These are phyloP conservation scores for Dalbergia cochinchinensis DNA, from an alignment of 306 rosid genomes.

Conservation along the genomic window DNA sequence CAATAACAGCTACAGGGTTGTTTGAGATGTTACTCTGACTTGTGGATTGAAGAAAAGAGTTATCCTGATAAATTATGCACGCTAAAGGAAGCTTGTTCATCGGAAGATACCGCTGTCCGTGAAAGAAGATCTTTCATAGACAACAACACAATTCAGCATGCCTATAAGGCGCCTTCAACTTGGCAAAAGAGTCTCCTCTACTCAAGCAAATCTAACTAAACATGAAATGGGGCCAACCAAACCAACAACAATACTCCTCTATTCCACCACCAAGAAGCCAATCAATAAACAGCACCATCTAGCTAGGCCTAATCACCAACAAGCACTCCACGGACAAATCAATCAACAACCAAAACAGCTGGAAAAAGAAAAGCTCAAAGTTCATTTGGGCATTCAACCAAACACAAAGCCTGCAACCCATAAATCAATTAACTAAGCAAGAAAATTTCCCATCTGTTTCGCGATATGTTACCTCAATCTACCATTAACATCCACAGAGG, in stretches of 20 bases:
- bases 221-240: not conserved
- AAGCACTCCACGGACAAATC: no score
- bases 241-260: no score
- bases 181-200: not conserved
- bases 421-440: not conserved
- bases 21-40: not conserved
- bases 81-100: not conserved
- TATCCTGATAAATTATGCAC: not conserved
- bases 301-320: no score
- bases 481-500: not conserved
- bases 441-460: not conserved
- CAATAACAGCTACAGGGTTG: not conserved
- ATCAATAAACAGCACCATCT: not conserved
- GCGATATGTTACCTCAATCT: not conserved
- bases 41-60: not conserved
- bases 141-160: not conserved
- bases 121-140: no score
- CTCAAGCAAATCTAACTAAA: not conserved
- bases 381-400: slow-evolving; percentile 4
- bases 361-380: not conserved
- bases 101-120: not conserved
- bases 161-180: no score
- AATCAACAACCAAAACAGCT: no score
- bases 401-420: slow-evolving; percentile 13
- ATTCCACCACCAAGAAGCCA: not conserved